phyloP scores from a whole-genome alignment of 2,329 filamentous ascomycete species.

The Blastomyces parvus region DNA sequence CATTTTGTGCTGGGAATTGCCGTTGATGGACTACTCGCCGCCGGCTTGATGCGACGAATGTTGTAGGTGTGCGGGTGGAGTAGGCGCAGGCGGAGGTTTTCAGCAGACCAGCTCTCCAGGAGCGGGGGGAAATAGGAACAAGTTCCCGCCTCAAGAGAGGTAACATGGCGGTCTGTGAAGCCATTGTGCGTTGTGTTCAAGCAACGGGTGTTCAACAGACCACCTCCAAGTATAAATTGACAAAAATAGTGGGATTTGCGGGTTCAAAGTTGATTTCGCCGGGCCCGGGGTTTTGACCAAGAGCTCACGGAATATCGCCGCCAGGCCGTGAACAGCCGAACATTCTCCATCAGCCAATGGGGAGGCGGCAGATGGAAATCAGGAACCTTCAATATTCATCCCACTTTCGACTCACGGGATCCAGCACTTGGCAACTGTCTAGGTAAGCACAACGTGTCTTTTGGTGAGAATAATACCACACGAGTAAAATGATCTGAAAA shows the following conservation, averaged over 20 bases:
- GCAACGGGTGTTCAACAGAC: not conserved
- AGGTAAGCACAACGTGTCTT: not conserved
- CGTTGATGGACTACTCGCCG: constrained; percentile 11
- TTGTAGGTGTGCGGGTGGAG: constrained; percentile 8
- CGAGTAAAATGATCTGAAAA: no score
- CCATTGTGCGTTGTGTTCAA: constrained; percentile 24
- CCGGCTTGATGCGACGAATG: constrained; percentile 18
- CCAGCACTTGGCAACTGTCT: not conserved
- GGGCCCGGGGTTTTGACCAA: not conserved
- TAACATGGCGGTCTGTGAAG: constrained; percentile 22
- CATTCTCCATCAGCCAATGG: constrained; percentile 8
- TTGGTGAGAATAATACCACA: not conserved
- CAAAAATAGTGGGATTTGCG: not conserved
- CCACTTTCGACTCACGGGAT: not conserved
- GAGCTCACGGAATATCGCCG: not conserved
- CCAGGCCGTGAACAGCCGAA: constrained; percentile 13
- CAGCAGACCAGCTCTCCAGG: constrained; percentile 21
- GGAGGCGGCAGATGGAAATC: constrained; percentile 5
- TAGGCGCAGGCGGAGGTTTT: constrained; percentile 10
- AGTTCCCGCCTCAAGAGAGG: constrained; percentile 34
- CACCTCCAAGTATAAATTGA: not conserved
- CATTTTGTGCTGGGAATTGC: not conserved
- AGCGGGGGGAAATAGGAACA: constrained; percentile 23
- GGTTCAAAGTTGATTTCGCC: not conserved
- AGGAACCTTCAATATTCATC: not conserved